Conservation (phyloP, 2,329 filamentous ascomycete genomes). For the Scedosporium boydii region DNA sequence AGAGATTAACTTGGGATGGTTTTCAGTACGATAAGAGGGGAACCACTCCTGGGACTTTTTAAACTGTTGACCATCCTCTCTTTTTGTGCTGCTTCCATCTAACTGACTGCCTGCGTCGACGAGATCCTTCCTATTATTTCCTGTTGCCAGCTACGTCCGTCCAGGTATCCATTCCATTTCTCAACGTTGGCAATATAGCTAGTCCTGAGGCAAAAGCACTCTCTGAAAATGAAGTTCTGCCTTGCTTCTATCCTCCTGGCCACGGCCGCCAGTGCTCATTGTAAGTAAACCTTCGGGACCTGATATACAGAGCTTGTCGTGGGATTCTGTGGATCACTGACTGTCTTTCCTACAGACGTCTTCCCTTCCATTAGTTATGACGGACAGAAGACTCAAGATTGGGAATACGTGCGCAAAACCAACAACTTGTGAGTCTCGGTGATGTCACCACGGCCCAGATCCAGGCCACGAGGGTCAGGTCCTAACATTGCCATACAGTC, state of each 20-base stretch:
- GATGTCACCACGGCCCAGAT: not conserved
- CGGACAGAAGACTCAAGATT: constrained; percentile 25
- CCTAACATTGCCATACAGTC: constrained; percentile 13
- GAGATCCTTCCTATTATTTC: not conserved
- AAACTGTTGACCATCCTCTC: not conserved
- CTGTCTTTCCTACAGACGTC: constrained; percentile 21
- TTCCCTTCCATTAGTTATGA: constrained; percentile 29
- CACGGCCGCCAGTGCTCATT: constrained; percentile 24
- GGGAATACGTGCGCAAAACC: constrained; percentile 37
- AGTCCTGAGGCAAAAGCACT: not conserved
- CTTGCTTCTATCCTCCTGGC: not conserved
- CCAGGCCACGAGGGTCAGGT: not conserved
- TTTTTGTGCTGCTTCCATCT: not conserved
- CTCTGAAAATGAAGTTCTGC: constrained; percentile 1
- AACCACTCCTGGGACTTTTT: not conserved
- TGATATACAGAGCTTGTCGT: not conserved
- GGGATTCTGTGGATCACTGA: not conserved
- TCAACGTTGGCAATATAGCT: not conserved
- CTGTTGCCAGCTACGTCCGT: not conserved
- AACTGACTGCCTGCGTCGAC: not conserved
- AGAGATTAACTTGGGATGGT: not conserved
- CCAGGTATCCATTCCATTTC: not conserved
- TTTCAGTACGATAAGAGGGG: not conserved
- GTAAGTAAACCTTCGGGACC: constrained; percentile 16
- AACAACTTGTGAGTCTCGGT: constrained; percentile 25